Base-by-base conservation (phyloP, 1,139 yeast species). In the Sugiyamaella neomexicana region DNA sequence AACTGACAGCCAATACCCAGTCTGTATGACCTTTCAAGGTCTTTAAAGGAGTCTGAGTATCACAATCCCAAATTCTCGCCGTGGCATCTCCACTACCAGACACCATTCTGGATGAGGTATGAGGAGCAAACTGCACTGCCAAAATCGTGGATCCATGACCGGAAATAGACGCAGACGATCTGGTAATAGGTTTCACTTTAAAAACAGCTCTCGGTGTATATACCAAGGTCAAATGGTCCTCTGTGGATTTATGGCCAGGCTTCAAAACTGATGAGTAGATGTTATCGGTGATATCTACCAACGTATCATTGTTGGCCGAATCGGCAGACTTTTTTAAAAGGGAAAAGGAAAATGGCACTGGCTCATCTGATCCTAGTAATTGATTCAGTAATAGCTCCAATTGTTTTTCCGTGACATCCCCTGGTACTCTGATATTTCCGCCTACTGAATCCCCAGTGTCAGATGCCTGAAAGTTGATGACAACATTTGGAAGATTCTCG, bases 11-110 rank as follows among this genome's bases (percentile, higher is more conserved):
- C 47, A 93, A 75, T 7, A 93, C 98, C 97, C 98, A 95, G 72
- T 90, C 90, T 15, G 83, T 75, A 67, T 93, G 99, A 0, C 99
- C 99, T 13, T 76, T 68, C 53, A 95, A 75, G 0, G 96, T 89
- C 58, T 82, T 80, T 66, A 84, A 75, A 4, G 97, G 97, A 0
- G 99, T 93, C 65, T 89, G 95, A 0, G 98, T 91, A 66, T 89
- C 87, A 70, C 97, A 88, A 71, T 91, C 98, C 99, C 99, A 93
- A 52, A 93, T 82, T 67, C 98, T 78, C 2, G 98, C 98, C n/a
- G 98, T 91, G 43, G 87, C 82, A 69, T 93, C 99, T 45, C 99
- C 99, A 7, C 97, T 90, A 46, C 99, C 99, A 0, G 97, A 86
- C 46, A 89, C 95, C 86, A 93, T 83, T 62, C 91, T 76, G 4